Evolutionary conservation across 2,329 filamentous ascomycete genomes (phyloP).

Genomic region (Juglanconis oblonga): DNA sequence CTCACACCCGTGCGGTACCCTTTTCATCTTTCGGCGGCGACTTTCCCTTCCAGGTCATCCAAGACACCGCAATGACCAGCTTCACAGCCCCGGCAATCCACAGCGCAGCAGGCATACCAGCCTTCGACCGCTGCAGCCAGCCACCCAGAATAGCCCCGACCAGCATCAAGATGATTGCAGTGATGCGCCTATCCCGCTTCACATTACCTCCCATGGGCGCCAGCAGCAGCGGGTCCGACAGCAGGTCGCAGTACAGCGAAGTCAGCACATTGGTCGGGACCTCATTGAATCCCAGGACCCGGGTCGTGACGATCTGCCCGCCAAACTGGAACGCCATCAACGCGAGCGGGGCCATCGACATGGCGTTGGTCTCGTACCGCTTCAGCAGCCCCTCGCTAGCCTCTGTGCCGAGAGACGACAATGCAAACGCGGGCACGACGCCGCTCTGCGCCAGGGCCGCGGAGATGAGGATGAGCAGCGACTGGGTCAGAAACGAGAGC

Average conservation of each 20-base stretch:
- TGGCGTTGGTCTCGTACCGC: conserved; percentile 33
- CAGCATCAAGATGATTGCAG: conserved; percentile 42
- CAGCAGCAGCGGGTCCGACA: conserved; percentile 49
- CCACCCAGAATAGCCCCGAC: conserved; percentile 44
- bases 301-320: conserved; percentile 52
- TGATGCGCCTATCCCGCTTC: conserved; percentile 47
- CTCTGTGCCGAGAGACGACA: conserved; percentile 31
- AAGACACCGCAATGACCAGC: conserved; percentile 33
- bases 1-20: background rate
- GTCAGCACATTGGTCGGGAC: conserved; percentile 56
- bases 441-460: conserved; percentile 48
- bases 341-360: conserved; percentile 34
- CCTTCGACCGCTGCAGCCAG: conserved; percentile 42
- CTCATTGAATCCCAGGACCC: conserved; percentile 50
- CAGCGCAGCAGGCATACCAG: conserved; percentile 39
- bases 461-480: conserved; percentile 47
- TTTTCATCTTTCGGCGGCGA: background rate
- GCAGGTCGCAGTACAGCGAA: conserved; percentile 50
- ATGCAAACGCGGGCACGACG: conserved; percentile 41
- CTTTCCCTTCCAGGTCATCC: conserved; percentile 23
- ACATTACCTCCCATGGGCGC: conserved; percentile 40
- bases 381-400: conserved; percentile 29
- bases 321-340: conserved; percentile 54
- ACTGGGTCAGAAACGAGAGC: conserved; percentile 50
- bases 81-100: conserved; percentile 47